Evolutionary conservation across 192 early-diverging fungal species (phyloP).

Genomic region (Kappamyces sp.): DNA sequence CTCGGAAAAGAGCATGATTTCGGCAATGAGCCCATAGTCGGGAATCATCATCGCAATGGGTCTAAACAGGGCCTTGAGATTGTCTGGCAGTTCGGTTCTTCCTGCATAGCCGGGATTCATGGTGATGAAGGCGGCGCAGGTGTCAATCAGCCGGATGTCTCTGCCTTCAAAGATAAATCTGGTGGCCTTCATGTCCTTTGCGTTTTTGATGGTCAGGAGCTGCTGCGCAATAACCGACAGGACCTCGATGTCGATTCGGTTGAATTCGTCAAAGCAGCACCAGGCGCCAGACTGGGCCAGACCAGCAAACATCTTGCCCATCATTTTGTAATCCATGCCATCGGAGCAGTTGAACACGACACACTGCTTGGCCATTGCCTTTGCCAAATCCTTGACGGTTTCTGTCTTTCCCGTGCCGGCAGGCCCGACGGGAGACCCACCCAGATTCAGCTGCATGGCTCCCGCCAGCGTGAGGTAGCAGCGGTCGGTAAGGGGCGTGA

Average conservation of each 20-base stretch:
- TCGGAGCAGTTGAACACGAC: constrained; percentile 64
- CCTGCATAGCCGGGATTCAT: constrained; percentile 62
- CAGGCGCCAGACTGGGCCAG: constrained; percentile 54
- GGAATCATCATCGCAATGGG: constrained; percentile 65
- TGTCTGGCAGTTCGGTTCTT: constrained; percentile 54
- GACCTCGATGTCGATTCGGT: constrained; percentile 60
- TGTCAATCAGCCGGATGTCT: constrained; percentile 56
- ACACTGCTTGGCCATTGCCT: constrained; percentile 54
- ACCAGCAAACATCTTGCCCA: constrained; percentile 64
- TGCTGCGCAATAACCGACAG: constrained; percentile 59
- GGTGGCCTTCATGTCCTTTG: constrained; percentile 50
- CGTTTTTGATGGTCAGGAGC: constrained; percentile 54
- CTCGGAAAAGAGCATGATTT: constrained; percentile 60
- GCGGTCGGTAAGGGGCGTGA: constrained; percentile 56
- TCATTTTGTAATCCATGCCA: constrained; percentile 63
- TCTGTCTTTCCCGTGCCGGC: constrained; percentile 61
- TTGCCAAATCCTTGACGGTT: constrained; percentile 58
- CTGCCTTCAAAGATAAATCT: constrained; percentile 55
- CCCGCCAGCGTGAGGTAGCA: constrained; percentile 60
- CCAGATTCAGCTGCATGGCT: constrained; percentile 56
- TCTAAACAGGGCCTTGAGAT: constrained; percentile 55
- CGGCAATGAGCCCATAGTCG: constrained; percentile 58
- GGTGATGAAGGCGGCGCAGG: constrained; percentile 54
- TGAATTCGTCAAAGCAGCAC: constrained; percentile 65
- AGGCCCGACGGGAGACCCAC: constrained; percentile 49